These are phyloP conservation scores for Hevea brasiliensis DNA, from an alignment of 345 rosid species.

Conservation along the genomic window DNA sequence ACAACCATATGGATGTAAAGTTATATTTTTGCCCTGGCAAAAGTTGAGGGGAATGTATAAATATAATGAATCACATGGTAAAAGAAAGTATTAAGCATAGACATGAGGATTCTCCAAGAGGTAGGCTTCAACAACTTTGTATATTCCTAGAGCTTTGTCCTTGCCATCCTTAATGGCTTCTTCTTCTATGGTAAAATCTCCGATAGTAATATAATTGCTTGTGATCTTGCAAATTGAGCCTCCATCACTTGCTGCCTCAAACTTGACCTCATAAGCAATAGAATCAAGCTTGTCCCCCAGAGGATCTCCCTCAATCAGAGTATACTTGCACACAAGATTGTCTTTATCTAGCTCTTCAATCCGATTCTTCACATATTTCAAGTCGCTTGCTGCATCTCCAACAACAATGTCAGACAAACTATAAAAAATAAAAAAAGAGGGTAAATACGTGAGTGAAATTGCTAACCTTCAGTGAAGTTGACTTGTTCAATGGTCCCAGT, in stretches of 20 bases:
- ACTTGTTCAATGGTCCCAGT: slow-evolving; percentile 35
- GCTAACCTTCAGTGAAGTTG: slow-evolving; percentile 32
- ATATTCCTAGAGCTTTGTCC: slow-evolving; percentile 10
- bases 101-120: slow-evolving; percentile 29
- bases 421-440: neutral
- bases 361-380: slow-evolving; percentile 12
- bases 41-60: too few relatives aligned
- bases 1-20: too few relatives aligned
- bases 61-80: too few relatives aligned
- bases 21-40: too few relatives aligned
- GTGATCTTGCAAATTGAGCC: slow-evolving; percentile 31
- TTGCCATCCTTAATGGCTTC: slow-evolving; percentile 28
- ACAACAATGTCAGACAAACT: too few relatives aligned
- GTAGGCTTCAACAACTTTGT: slow-evolving; percentile 31
- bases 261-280: slow-evolving; percentile 23
- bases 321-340: slow-evolving; percentile 8
- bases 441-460: neutral
- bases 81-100: slow-evolving; percentile 4
- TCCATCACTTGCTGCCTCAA: slow-evolving; percentile 21
- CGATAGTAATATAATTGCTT: slow-evolving; percentile 19
- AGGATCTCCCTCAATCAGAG: slow-evolving; percentile 12
- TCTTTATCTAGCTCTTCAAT: slow-evolving; percentile 14
- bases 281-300: slow-evolving; percentile 20
- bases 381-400: neutral
- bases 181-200: slow-evolving; percentile 22